Base-by-base conservation (phyloP, 306 rosid species). In the Echinosophora koreensis region DNA sequence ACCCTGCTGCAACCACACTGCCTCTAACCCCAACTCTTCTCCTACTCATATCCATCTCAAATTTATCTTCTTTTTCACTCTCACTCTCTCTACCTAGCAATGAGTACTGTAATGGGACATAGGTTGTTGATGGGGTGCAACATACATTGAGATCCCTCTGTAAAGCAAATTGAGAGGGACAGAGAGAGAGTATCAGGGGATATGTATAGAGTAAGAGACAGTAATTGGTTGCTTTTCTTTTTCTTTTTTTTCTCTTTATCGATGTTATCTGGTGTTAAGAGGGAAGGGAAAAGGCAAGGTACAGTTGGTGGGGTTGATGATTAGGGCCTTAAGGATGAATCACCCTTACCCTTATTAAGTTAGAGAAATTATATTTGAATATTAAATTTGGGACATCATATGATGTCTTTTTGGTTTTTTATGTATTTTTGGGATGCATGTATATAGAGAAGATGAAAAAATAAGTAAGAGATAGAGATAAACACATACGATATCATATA, bases 1-100 rank as follows among this genome's bases (percentile, higher is more conserved):
- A 90, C 62, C 97, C 97, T 28, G 92, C 87, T 28, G 92, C 87
- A 56, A 82, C 91, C 51, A 90, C 92, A 28, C 81, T 73, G n/a
- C 83, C 65, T 41, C 84, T 76, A 6, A 35, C 77, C 5, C 78
- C 86, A 64, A 63, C 74, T 74, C 87, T 84, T 76, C 90, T 81
- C 34, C 83, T 76, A 10, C 86, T 74, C 76, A 69, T 81, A 64
- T 92, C 91, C 96, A 92, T 88, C 50, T 41, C 51, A 41, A 8
- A 5, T 5, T 5, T 57, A 8, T 44, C 73, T 64, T 69, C 56
- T 55, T 13, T 22, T 51, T 44, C 10, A 44, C 28, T 16, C 38
- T 49, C 38, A 35, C 78, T 55, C 46, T 13, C 22, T 55, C 37
- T 51, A 5, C 4, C 17, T 16, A 54, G 82, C 62, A 80, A 80